Base-by-base conservation (phyloP, 2,329 filamentous ascomycete genomes). In the Zarea fungicola region DNA sequence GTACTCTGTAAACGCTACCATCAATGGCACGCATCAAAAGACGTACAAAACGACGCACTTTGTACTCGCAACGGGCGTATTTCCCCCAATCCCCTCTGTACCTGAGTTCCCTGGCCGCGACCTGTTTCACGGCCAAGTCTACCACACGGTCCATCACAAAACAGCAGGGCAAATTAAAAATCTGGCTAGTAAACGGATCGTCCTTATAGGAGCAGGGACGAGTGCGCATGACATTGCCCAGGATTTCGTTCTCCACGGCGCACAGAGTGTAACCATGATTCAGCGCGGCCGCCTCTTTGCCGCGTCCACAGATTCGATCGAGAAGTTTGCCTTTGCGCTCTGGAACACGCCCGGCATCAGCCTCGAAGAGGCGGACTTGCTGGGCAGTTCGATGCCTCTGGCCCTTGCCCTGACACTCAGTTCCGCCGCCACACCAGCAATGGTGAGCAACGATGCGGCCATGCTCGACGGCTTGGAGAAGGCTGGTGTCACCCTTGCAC, bases 241-340 rank as follows among this genome's bases (percentile, higher is more conserved):
- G 55, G 71, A 77, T 54, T 77, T 68, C 52, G 66, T 68, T 41
- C 67, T 76, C 43, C 68, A 71, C 28, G 75, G 75, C 1, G 71
- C 72, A 5, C 54, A 51, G 2, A 60, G 69, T 18, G 74, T 78
- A 2, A 76, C 75, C 4, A 74, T 81, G 69, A 56, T 81, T 2
- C 77, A 81, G 59, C 72, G 76, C 8, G 64, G 66, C 8, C 69
- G 68, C 2, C 79, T 74, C 3, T 77, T 73, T 56, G 71, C 77
- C 10, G 65, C 78, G 22, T 71, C 69, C 1, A 65, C 64, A 13
- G 65, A 71, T 41, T 48, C 32, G 4, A 67, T 67, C 34, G 69
- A 70, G 2, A 61, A 72, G 1, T 66, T 72, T 31, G 71, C 76
- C 59, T 60, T 69, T 44, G 63, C 67, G 6, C 62, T 70, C 23